Evolutionary conservation across 768 basidiomycete genomes (phyloP), one percentile per base, ranked within the genome.

Genomic region (Mycena latifolia): DNA sequence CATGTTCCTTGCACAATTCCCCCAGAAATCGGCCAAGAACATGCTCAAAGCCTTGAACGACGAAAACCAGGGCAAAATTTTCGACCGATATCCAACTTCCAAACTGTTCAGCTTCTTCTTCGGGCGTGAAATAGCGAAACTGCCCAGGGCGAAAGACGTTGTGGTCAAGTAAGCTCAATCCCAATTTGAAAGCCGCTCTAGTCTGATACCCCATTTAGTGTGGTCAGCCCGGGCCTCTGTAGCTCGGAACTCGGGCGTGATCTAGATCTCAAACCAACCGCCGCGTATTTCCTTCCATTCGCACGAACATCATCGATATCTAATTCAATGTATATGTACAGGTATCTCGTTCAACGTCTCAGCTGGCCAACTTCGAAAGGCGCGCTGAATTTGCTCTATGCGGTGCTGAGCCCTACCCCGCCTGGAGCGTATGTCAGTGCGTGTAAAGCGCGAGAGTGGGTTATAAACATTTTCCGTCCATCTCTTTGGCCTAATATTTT

Each of bases 51-150:
- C 67, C n/a, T 17, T 69, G 47, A 69, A 64, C 48, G 37, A 31
- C 28, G n/a, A 64, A 31, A 48, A 10, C 24, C 27, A 45, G 22
- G 45, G 10, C 25, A 7, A 39, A 2, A 31, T 33, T 0, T 1
- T 29, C 27, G 67, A 68, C 57, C 67, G 62, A 12, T 69, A 69
- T 43, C 27, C 53, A 6, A 65, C 59, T 0, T 64, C 67, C 5
- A 69, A 69, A 18, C 48, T 69, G 20, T 56, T 64, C 47, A 33
- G 45, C 37, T n/a, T 61, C 9, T 59, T 61, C 31, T 3, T 55
- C 0, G 55, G 55, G 1, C 63, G 67, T 4, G 55, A 55, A 37
- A 37, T 62, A 14, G 57, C 58, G 11, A 55, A 47, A 24, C 10
- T 69, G 29, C 53, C 62, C 14, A 22, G 28, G 2, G 67, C 67